These are phyloP conservation scores for Umbelopsis vinacea DNA, from an alignment of 192 early-diverging fungal species.

Conservation along the genomic window DNA sequence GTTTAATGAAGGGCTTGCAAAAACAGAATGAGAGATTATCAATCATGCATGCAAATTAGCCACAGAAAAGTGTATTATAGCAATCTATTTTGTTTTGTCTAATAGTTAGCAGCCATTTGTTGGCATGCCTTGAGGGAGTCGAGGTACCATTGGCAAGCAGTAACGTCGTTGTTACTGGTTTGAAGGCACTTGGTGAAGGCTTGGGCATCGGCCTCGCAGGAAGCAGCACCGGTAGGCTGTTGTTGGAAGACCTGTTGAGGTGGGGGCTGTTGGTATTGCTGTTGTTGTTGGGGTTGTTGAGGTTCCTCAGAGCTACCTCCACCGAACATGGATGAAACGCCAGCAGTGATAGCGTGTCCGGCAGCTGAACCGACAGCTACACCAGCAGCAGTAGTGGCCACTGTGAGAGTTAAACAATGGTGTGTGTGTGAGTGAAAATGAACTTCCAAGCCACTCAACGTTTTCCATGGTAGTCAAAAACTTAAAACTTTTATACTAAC, in stretches of 20 bases:
- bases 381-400: constrained; percentile 94
- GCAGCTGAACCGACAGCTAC: constrained; percentile 90
- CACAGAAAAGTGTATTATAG: background rate
- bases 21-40: background rate
- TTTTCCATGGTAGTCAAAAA: too few species aligned
- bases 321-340: constrained; percentile 52
- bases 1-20: background rate
- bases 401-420: constrained; percentile 21
- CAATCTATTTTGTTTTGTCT: constrained; percentile 8
- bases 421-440: background rate
- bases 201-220: constrained; percentile 78
- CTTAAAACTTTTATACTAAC: too few species aligned
- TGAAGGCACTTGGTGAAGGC: constrained; percentile 90
- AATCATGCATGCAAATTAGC: background rate
- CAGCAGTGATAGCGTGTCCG: constrained; percentile 57
- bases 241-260: constrained; percentile 36
- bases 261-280: constrained; percentile 41
- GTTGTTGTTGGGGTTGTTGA: constrained; percentile 39
- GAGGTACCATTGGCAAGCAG: constrained; percentile 87
- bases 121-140: constrained; percentile 93
- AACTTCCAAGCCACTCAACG: too few species aligned
- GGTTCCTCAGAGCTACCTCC: constrained; percentile 49
- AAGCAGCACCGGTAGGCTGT: constrained; percentile 31
- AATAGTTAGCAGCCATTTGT: constrained; percentile 51
- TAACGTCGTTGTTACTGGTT: constrained; percentile 76